Evolutionary conservation across 495 filamentous ascomycete genomes (phyloP), one percentile per base, ranked within the genome.

Genomic region (Penicillium bovifimosum): DNA sequence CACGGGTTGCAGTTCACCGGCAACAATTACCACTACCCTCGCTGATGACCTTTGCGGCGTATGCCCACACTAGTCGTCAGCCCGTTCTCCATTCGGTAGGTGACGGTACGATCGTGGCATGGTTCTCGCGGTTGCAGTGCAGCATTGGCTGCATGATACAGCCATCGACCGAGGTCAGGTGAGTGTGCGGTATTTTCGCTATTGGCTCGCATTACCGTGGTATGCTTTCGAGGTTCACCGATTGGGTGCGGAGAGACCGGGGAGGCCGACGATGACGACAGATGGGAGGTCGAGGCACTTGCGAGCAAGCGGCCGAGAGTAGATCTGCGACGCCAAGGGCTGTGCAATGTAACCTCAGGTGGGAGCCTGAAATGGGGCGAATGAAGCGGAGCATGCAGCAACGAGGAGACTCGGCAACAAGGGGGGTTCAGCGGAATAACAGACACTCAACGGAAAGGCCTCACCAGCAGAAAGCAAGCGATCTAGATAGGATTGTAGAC

Each of bases 221-320:
- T 17, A 2, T 38, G 18, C 28, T 41, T 8, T 43, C 28, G 31
- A 39, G 11, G 18, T 20, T 42, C 18, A 33, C n/a, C 39, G 31
- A 38, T 27, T 49, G 35, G 51, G 40, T 54, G 13, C 2, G 5
- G 8, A 14, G 7, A 26, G 31, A 16, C 46, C 17, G 39, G 45
- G 32, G 47, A 52, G 24, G 6, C 48, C 34, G 36, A 56, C 42
- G 9, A 47, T 52, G 29, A 56, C 54, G 33, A 56, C 29, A 52
- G 17, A 10, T n/a, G n/a, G 1, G 33, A 17, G 20, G 18, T 27
- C 29, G 13, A 44, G n/a, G 31, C 40, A 34, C n/a, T 52, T 9
- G 16, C 20, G 17, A 33, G 6, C 9, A 51, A 17, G 49, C 49
- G 11, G 27, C 41, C 41, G 33, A 53, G 32, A 46, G 41, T 24